Evolutionary conservation across 2,329 filamentous ascomycete species (phyloP), one percentile per base, ranked within the genome.

Genomic region (Trichoderma arundinaceum): DNA sequence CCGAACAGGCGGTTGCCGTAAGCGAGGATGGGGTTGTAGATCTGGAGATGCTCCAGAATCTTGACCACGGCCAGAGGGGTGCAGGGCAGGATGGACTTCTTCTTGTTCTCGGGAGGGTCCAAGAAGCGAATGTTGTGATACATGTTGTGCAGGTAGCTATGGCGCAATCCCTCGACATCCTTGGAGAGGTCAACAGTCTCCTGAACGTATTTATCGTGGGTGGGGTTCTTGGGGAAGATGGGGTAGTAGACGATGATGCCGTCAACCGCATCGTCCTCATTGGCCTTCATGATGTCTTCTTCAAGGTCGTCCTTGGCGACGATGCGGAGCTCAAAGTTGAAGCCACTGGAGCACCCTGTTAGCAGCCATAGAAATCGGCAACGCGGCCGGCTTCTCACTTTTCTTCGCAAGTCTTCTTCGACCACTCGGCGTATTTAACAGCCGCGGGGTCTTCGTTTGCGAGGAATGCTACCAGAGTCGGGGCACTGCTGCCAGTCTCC

Each of bases 211-310:
- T 92, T 91, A 79, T 99, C 95, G 78, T 97, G 92, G 33, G 88
- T 86, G 60, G 89, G 90, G 81, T 93, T 91, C 79, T 82, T 81
- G 15, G 84, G 84, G 78, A 97, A 98, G 79, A 99, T 96, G 64
- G 95, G 95, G 78, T 98, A 99, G 85, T 99, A 99, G 76, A 99
- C 92, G 71, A 99, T 96, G 75, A 97, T 96, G 72, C 87, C 94
- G 78, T 97, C 92, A 69, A 97, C 87, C 15, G 80, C 75, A 65
- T 84, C 76, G 77, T 98, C 92, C 38, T 86, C 81, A 78, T 99
- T 99, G 75, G 94, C 94, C 70, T 86, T 84, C 71, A 94, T 86
- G 74, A 99, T 90, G 70, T 90, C 88, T 72, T 97, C 92, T 82
- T 99, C 95, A 69, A 98, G 90, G 53, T 88, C 84, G 75, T 98